Evolutionary conservation across 768 basidiomycete genomes (phyloP).

Genomic region (Vararia minispora): DNA sequence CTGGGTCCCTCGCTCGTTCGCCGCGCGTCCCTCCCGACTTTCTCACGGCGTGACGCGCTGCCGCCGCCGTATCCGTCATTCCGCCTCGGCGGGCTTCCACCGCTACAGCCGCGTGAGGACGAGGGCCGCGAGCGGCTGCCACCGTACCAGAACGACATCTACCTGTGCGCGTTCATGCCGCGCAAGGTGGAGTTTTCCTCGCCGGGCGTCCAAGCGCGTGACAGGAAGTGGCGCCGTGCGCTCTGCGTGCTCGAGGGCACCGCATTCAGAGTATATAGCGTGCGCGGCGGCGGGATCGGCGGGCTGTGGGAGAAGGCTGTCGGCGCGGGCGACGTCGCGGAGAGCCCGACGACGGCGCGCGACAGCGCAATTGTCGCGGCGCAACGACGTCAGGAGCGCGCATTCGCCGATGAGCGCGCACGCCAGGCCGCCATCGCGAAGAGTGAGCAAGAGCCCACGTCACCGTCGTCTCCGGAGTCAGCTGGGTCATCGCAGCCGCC

Average conservation of each 20-base stretch:
- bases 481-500: not conserved
- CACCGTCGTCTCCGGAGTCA: not conserved
- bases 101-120: conserved; percentile 47
- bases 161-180: conserved; percentile 71
- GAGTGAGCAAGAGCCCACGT: not conserved
- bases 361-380: conserved; percentile 9
- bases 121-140: conserved; percentile 81
- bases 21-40: conserved; percentile 64
- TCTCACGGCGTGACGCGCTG: conserved; percentile 37
- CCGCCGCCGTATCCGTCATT: conserved; percentile 65
- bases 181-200: conserved; percentile 88
- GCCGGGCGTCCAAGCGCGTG: conserved; percentile 80
- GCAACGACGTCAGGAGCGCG: too few relatives aligned
- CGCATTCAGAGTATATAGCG: conserved; percentile 66
- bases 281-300: conserved; percentile 36
- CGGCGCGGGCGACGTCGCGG: conserved; percentile 54
- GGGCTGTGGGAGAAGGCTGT: conserved; percentile 74
- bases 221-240: conserved; percentile 85
- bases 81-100: conserved; percentile 16
- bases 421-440: not conserved
- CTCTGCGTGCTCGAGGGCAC: conserved; percentile 91
- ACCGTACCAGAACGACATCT: conserved; percentile 68
- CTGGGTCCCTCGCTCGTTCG: conserved; percentile 36
- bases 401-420: conserved; percentile 4
- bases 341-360: conserved; percentile 13